Evolutionary conservation across 768 basidiomycete genomes (phyloP).

Genomic region (Trametes cingulata): DNA sequence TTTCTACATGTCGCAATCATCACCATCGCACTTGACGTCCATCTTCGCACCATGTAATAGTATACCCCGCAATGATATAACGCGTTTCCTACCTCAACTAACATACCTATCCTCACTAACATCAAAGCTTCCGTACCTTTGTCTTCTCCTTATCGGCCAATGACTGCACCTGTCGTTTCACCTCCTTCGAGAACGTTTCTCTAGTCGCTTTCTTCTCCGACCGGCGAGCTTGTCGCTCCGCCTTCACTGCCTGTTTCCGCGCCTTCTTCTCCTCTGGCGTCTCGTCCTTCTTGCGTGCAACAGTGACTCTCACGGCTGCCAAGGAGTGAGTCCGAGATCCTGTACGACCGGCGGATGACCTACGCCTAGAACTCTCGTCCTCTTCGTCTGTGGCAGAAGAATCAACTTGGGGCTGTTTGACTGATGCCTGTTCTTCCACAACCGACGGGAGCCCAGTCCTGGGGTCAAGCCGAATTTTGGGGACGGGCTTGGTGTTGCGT

Average conservation of each 20-base stretch:
- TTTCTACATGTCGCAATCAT: not conserved
- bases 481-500: conserved; percentile 50
- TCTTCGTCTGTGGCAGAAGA: conserved; percentile 32
- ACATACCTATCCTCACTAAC: not conserved
- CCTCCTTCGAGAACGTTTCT: conserved; percentile 63
- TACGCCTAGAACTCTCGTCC: conserved; percentile 22
- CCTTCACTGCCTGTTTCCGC: conserved; percentile 70
- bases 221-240: conserved; percentile 62
- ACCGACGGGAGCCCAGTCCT: conserved; percentile 76
- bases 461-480: conserved; percentile 71
- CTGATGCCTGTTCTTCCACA: conserved; percentile 30
- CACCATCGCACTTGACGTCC: not conserved
- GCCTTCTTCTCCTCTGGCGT: conserved; percentile 71
- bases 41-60: conserved; percentile 7
- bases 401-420: not conserved
- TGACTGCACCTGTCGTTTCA: conserved; percentile 56
- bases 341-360: conserved; percentile 5
- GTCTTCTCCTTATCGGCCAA: conserved; percentile 47
- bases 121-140: conserved; percentile 34
- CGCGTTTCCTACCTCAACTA: not conserved
- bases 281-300: conserved; percentile 75
- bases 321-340: not conserved
- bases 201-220: conserved; percentile 66
- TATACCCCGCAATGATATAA: conserved; percentile 1
- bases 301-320: conserved; percentile 45